These are phyloP conservation scores for Colletotrichum ledebouriae DNA, from an alignment of 2,329 filamentous ascomycete genomes.

Conservation along the genomic window DNA sequence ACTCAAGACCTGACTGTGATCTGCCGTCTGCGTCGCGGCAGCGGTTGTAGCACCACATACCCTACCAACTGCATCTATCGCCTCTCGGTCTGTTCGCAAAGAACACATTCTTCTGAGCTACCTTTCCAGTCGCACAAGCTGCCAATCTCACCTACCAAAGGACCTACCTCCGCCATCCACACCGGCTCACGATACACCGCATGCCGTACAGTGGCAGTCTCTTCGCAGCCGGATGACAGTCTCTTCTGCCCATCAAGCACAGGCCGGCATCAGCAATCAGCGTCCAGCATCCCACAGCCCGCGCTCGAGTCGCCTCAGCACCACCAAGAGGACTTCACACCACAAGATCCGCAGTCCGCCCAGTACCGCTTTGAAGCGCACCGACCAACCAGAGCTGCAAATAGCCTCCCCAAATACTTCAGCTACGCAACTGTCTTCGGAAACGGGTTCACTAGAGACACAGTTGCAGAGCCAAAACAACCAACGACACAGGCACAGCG, in stretches of 20 bases:
- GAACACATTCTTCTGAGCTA: neutral
- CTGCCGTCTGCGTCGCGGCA: conserved; percentile 11
- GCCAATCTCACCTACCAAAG: neutral
- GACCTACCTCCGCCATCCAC: neutral
- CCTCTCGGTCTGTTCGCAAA: neutral
- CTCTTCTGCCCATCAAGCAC: conserved; percentile 3
- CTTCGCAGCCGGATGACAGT: neutral
- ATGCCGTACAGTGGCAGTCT: neutral
- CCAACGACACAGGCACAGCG: conserved; percentile 12
- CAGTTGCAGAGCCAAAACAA: conserved; percentile 29
- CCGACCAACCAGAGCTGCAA: conserved; percentile 17
- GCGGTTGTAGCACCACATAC: neutral
- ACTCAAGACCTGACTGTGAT: conserved; percentile 1
- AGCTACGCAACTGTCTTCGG: neutral
- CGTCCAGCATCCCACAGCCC: neutral
- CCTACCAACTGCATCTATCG: no score
- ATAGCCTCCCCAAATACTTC: neutral
- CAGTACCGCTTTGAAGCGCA: conserved; percentile 22
- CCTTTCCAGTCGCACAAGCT: neutral
- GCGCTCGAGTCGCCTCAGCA: neutral
- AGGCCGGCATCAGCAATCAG: conserved; percentile 1
- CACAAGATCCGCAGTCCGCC: conserved; percentile 5
- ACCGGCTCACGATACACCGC: conserved; percentile 5
- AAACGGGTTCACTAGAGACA: conserved; percentile 5
- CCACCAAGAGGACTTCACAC: neutral